phyloP scores from a whole-genome alignment of 768 basidiomycete species.

The Kwoniella dejecticola region DNA sequence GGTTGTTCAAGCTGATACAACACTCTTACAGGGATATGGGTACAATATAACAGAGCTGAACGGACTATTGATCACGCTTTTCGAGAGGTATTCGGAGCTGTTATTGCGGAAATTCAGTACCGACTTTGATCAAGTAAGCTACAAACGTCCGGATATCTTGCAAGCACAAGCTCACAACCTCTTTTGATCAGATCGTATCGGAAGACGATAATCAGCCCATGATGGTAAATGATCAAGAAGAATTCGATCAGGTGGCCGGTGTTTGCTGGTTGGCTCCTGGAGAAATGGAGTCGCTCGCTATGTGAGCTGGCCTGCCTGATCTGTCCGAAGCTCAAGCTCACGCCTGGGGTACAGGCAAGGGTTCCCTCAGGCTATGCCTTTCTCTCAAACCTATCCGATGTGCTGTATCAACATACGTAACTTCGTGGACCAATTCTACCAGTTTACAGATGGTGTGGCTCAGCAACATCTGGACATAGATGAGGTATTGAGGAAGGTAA shows the following conservation, averaged over 20 bases:
- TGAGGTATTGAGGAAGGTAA: constrained; percentile 82
- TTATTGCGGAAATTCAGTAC: constrained; percentile 77
- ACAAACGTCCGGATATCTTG: too few species aligned
- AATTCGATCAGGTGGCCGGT: constrained; percentile 73
- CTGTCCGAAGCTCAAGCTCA: not conserved
- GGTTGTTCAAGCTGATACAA: not conserved
- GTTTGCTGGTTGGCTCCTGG: constrained; percentile 77
- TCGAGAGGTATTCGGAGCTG: constrained; percentile 83
- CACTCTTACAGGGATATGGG: constrained; percentile 68
- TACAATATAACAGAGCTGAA: constrained; percentile 84
- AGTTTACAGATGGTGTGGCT: constrained; percentile 91
- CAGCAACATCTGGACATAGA: constrained; percentile 91
- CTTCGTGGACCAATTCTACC: constrained; percentile 93
- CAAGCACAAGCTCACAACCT: not conserved
- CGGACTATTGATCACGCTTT: constrained; percentile 78
- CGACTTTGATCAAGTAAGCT: constrained; percentile 75
- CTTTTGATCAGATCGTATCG: constrained; percentile 66
- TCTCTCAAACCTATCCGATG: constrained; percentile 93
- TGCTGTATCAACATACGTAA: constrained; percentile 88
- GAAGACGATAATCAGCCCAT: constrained; percentile 89
- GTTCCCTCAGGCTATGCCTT: constrained; percentile 76
- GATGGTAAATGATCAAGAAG: constrained; percentile 63
- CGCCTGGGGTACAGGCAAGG: constrained; percentile 59
- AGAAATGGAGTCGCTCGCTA: constrained; percentile 62
- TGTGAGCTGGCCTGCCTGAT: constrained; percentile 35